These are phyloP conservation scores for Pythium insidiosum DNA, from an alignment of 352 stramenopile species.

Conservation along the genomic window DNA sequence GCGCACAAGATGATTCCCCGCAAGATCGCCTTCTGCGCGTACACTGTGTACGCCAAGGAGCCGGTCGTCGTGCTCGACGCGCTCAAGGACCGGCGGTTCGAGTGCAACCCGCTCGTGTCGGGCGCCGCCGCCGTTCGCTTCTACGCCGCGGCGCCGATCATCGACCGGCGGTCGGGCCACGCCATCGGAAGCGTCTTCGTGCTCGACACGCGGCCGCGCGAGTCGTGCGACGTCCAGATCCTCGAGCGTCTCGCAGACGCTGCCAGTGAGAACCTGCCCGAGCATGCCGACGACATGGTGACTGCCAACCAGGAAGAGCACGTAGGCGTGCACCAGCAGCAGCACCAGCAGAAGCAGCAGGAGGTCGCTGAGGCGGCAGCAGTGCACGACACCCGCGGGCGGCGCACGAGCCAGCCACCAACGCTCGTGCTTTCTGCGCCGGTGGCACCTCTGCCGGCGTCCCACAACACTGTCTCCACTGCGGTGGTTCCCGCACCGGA, in stretches of 20 bases:
- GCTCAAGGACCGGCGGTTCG: conserved; percentile 83
- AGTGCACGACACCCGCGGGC: background rate
- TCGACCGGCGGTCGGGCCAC: conserved; percentile 46
- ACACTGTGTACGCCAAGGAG: conserved; percentile 47
- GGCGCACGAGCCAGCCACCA: background rate
- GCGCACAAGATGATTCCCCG: conserved; percentile 71
- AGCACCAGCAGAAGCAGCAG: background rate
- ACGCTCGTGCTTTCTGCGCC: no score
- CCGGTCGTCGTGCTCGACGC: conserved; percentile 84
- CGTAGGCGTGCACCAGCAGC: background rate
- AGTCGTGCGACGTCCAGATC: conserved; percentile 60
- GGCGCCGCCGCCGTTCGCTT: conserved; percentile 89
- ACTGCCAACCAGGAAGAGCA: background rate
- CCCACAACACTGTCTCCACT: background rate
- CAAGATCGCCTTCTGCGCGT: conserved; percentile 76
- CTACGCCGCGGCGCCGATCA: conserved; percentile 83
- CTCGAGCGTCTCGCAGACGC: conserved; percentile 56
- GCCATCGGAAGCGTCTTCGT: conserved; percentile 75
- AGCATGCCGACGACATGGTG: conserved; percentile 9
- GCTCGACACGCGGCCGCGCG: conserved; percentile 65
- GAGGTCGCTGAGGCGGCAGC: no score
- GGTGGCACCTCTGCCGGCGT: conserved; percentile 24
- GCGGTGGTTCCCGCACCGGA: background rate
- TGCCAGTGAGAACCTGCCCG: conserved; percentile 45
- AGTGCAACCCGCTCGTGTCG: conserved; percentile 83